These are phyloP conservation scores for Pleurotus cornucopiae DNA, from an alignment of 768 basidiomycete genomes.

Conservation along the genomic window DNA sequence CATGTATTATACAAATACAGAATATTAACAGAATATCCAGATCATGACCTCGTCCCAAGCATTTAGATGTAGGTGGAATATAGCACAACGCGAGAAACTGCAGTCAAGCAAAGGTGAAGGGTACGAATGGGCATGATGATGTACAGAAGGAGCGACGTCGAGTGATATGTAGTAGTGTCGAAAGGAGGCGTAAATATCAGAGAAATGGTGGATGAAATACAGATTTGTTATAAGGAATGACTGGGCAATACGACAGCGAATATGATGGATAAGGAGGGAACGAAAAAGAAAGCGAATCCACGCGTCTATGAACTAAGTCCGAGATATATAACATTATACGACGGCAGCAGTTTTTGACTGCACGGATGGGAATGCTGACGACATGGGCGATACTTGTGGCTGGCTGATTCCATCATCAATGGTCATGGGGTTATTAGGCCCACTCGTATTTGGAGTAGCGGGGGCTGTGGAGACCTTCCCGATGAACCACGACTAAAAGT, in stretches of 20 bases:
- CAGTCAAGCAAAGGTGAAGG: not conserved
- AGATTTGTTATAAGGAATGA: not conserved
- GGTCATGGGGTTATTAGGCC: conserved; percentile 23
- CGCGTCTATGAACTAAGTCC: not conserved
- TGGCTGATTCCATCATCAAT: conserved; percentile 39
- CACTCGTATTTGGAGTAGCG: conserved; percentile 38
- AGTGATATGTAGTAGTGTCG: conserved; percentile 6
- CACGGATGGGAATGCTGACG: conserved; percentile 69
- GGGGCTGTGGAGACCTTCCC: conserved; percentile 67
- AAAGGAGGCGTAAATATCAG: not conserved
- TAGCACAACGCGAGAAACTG: not conserved
- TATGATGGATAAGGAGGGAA: not conserved
- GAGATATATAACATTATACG: conserved; percentile 2
- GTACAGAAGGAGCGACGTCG: conserved; percentile 9
- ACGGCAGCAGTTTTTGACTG: conserved; percentile 31
- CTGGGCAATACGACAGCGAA: not conserved
- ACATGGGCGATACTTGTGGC: conserved; percentile 72
- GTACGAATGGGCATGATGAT: not conserved
- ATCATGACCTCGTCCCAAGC: not conserved
- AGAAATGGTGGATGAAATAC: conserved; percentile 1
- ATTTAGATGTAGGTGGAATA: not conserved
- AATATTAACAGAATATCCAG: not conserved
- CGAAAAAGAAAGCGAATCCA: not conserved
- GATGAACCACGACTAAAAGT: conserved; percentile 83
- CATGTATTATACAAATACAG: not conserved